Evolutionary conservation across 2,329 filamentous ascomycete species (phyloP), one percentile per base, ranked within the genome.

Genomic region (Colletotrichum trifolii): DNA sequence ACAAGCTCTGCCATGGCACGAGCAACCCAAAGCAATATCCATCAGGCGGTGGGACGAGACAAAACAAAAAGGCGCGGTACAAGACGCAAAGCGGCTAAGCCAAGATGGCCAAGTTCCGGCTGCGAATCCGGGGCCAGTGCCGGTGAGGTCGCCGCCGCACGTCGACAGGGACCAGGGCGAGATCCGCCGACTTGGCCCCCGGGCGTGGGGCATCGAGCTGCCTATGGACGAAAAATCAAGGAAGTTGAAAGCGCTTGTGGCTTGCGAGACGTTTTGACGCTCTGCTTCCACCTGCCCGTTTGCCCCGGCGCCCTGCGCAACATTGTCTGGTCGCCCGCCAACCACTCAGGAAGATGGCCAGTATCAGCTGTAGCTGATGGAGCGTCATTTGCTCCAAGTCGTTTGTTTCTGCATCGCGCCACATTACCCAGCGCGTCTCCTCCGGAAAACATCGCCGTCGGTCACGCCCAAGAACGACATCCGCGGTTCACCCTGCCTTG

Each of bases 201-300:
- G 17, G 15, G 34, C 35, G 39, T 56, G 17, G 36, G 33, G 62
- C 58, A 40, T 65, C 17, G 62, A 56, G 25, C 35, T 65, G 62
- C 62, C 52, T 7, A 55, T 48, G 40, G 39, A 2, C 13, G 12
- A 15, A n/a, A 33, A 7, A 46, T 35, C 46, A 43, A 38, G 62
- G 62, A 50, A 65, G 58, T 65, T 50, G 58, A 62, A 65, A 62
- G 62, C 62, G 62, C 58, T 17, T 15, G 10, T 36, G 13, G 13
- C 13, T 25, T 50, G 34, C 35, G 15, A 33, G 25, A 45, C 12
- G n/a, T 25, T 17, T 33, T 55, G 47, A 36, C 11, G 39, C 42
- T 13, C 15, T 34, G 35, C 35, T 47, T 46, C 39, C 8, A 15
- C 38, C 12, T 25, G 45, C 52, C 45, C 33, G 43, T 35, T 33